Conservation (phyloP, 2,329 filamentous ascomycete species). For the Sclerotinia nivalis region DNA sequence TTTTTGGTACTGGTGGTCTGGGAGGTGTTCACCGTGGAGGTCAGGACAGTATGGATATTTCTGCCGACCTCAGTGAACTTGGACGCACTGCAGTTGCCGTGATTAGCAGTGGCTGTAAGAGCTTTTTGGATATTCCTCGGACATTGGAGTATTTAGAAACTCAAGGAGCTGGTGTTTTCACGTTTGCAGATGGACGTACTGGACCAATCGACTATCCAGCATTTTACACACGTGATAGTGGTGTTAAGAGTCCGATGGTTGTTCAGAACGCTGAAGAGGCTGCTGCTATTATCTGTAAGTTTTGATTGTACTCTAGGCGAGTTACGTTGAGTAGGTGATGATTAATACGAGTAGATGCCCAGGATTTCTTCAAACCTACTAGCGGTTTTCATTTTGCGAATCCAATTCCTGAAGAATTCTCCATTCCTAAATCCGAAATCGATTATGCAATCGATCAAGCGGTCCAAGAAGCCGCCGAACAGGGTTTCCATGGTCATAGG, state of each 20-base stretch:
- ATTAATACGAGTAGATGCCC: slow-evolving; percentile 55
- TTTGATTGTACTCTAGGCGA: background rate
- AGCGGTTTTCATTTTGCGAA: slow-evolving; percentile 88
- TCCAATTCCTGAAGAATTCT: slow-evolving; percentile 62
- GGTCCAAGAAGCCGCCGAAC: slow-evolving; percentile 52
- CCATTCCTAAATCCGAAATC: slow-evolving; percentile 61
- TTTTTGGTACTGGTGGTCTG: slow-evolving; percentile 93
- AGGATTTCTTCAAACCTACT: slow-evolving; percentile 61
- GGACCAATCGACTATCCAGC: slow-evolving; percentile 82
- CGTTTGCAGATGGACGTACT: slow-evolving; percentile 79
- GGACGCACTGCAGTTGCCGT: slow-evolving; percentile 87
- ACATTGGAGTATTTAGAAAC: slow-evolving; percentile 79
- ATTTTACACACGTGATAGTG: slow-evolving; percentile 90
- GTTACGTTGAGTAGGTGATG: background rate
- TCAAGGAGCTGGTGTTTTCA: slow-evolving; percentile 78
- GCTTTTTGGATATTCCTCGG: slow-evolving; percentile 87
- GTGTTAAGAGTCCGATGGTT: slow-evolving; percentile 73
- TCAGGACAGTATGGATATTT: slow-evolving; percentile 86
- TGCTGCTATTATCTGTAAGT: slow-evolving; percentile 77
- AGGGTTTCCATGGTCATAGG: slow-evolving; percentile 61
- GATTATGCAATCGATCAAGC: slow-evolving; percentile 57
- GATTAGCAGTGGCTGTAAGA: slow-evolving; percentile 88
- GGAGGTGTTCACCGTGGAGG: slow-evolving; percentile 92
- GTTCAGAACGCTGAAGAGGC: slow-evolving; percentile 78
- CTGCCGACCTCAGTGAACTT: slow-evolving; percentile 91